Evolutionary conservation across 2,329 filamentous ascomycete species (phyloP).

Genomic region (Colletotrichum phormii): DNA sequence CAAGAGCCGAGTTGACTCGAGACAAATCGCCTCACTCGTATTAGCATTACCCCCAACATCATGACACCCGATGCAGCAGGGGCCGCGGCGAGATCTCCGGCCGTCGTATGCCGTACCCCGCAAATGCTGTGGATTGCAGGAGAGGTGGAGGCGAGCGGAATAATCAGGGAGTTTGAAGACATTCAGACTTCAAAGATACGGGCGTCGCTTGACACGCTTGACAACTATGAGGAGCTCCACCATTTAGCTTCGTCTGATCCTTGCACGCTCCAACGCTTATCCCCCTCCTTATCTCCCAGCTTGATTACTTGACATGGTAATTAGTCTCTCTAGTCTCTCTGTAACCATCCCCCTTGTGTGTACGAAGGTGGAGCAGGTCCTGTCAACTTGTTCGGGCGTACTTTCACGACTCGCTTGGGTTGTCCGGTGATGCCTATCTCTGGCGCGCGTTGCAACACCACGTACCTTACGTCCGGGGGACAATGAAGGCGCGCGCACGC

Average conservation of each 20-base stretch:
- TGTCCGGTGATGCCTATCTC: conserved; percentile 23
- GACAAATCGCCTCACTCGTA: conserved; percentile 1
- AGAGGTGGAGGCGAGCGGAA: conserved; percentile 22
- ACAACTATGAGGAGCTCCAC: conserved; percentile 26
- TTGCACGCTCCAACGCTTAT: conserved; percentile 9
- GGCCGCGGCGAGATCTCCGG: conserved; percentile 23
- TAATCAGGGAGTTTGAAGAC: conserved; percentile 1
- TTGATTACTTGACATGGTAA: neutral
- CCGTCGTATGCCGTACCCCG: conserved; percentile 17
- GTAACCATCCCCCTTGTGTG: neutral
- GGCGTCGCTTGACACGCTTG: conserved; percentile 15
- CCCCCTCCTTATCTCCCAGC: conserved; percentile 4
- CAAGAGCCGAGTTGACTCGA: neutral
- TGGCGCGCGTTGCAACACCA: conserved; percentile 5
- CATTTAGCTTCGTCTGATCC: conserved; percentile 28
- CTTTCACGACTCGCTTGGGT: neutral
- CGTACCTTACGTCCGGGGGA: neutral
- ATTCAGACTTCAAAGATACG: conserved; percentile 22
- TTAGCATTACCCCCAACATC: neutral
- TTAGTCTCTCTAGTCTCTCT: neutral
- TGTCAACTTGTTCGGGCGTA: neutral
- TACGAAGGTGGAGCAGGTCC: conserved; percentile 12
- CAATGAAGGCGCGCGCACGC: neutral
- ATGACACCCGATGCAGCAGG: neutral
- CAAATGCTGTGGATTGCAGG: conserved; percentile 9